Evolutionary conservation across 805 yeast species (phyloP), one percentile per base, ranked within the genome.

Genomic region (Saccharomycopsis fodiens): DNA sequence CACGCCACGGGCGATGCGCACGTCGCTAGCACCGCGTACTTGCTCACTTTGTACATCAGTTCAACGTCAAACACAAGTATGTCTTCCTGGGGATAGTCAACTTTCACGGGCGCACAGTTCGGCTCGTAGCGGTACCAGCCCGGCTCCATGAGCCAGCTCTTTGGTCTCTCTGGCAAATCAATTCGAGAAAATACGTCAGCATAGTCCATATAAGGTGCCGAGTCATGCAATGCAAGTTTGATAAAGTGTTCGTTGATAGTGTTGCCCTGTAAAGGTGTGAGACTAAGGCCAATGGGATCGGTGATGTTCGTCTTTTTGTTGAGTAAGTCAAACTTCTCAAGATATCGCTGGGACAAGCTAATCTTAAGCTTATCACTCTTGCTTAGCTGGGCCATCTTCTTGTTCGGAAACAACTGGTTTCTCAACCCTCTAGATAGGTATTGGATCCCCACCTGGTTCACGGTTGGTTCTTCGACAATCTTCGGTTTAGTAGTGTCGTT

Each of bases 1-100:
- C 97, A 88, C 0, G 96, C 95, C 7, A 72, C 67, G 0, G 70
- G 59, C 0, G 96, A 78, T 1, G 72, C 79, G 8, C 96, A 95
- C 0, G 85, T 74, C 1, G 96, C 96, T 62, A 93, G 59, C 0
- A 84, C 76, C 0, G 97, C 81, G 58, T 78, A 89, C 3, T 72
- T 74, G 0, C 93, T 76, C 1, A 77, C 62, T 53, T 85, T 81
- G 63, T 87, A 89, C 57, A 89, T 59, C 0, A 82, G 85, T 60
- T 93, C 99, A 8, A 86, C 89, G 62, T 93, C 99, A 60, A 91
- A 91, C 0, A 84, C 88, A 10, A 93, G 57, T 2, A 75, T 77
- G 35, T 78, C 71, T 47, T 85, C 97, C 3, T 65, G 52, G 0
- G 98, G 98, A 55, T 64, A 80, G 0, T 67, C 68, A 0, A 93